Base-by-base conservation (phyloP, 2,329 filamentous ascomycete species). In the Claviceps spartinae region DNA sequence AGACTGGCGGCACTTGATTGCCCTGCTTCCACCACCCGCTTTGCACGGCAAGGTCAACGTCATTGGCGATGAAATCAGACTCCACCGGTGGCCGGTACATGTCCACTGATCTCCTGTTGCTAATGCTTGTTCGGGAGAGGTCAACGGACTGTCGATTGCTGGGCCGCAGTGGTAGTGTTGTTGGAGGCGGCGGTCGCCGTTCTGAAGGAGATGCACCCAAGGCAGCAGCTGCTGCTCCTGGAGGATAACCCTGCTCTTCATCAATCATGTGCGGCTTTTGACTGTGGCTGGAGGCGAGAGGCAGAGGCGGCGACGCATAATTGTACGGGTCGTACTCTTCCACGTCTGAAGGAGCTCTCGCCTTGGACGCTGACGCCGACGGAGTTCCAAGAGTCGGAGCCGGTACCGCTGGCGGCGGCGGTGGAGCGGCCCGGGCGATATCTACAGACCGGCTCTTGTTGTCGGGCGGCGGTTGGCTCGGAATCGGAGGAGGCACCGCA, bases 1-100 rank as follows among this genome's bases (percentile, higher is more conserved):
- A 79, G 2, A 81, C 78, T 0, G 91, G 89, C 2, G 93, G 93
- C 1, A 90, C 77, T 40, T 81, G 81, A 56, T 87, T 86, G 11
- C 84, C 75, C 61, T 90, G 82, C 40, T 85, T 81, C 90, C 91
- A 98, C 93, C 93, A 98, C 49, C 83, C 78, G 18, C 81, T 86
- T 48, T 77, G 76, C 45, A 78, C 73, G 13, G 80, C 83, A 40
- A 97, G 73, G 61, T 97, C 90, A 52, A 97, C 69, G 54, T 97
- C 90, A 52, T 83, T 83, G 42, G 93, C 93, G 56, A 97, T 91
- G 62, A 83, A 94, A 1, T 88, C 87, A 45, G 84, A 82, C 57
- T 91, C 87, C 65, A 82, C 77, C 5, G 83, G 85, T 20, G 87
- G 83, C 47, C 91, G 81, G 41, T 77, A 68, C 52, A 86, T 72